Evolutionary conservation across 768 basidiomycete genomes (phyloP).

Genomic region (Termitomyces sp.): DNA sequence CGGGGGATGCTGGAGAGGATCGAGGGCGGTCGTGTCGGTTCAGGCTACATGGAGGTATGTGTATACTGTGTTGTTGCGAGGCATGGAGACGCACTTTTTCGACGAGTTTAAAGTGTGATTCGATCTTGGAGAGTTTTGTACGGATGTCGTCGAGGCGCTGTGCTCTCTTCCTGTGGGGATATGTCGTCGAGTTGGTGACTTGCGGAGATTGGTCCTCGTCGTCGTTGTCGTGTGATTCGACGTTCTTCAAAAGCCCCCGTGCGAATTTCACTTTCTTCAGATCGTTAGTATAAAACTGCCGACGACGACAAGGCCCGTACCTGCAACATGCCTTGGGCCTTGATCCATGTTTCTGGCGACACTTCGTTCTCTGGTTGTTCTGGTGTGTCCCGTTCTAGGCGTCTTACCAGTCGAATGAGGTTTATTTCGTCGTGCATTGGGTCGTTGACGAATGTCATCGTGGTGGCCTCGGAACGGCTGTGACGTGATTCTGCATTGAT

Average conservation of each 20-base stretch:
- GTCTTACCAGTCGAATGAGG: conserved; percentile 50
- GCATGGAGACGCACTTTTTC: conserved; percentile 37
- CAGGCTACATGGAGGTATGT: too few relatives aligned
- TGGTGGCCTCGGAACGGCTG: neutral
- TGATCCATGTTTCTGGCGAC: conserved; percentile 40
- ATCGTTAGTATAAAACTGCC: neutral
- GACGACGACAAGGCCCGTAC: too few relatives aligned
- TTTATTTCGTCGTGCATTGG: conserved; percentile 61
- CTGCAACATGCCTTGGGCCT: conserved; percentile 50
- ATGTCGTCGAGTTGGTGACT: conserved; percentile 15
- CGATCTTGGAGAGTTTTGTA: conserved; percentile 48
- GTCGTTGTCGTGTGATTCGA: conserved; percentile 36
- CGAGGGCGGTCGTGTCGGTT: conserved; percentile 33
- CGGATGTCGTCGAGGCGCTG: conserved; percentile 41
- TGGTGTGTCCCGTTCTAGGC: conserved; percentile 51
- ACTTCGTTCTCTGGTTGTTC: conserved; percentile 25
- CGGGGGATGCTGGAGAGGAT: conserved; percentile 51
- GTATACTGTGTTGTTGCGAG: too few relatives aligned
- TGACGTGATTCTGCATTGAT: neutral
- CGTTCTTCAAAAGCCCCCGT: conserved; percentile 47
- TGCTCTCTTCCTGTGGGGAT: conserved; percentile 30
- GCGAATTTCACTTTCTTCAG: conserved; percentile 49
- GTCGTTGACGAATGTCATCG: conserved; percentile 6
- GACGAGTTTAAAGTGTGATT: conserved; percentile 43
- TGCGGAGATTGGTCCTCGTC: conserved; percentile 37